Evolutionary conservation across 2,329 filamentous ascomycete genomes (phyloP).

Genomic region (Colletotrichum sojae): DNA sequence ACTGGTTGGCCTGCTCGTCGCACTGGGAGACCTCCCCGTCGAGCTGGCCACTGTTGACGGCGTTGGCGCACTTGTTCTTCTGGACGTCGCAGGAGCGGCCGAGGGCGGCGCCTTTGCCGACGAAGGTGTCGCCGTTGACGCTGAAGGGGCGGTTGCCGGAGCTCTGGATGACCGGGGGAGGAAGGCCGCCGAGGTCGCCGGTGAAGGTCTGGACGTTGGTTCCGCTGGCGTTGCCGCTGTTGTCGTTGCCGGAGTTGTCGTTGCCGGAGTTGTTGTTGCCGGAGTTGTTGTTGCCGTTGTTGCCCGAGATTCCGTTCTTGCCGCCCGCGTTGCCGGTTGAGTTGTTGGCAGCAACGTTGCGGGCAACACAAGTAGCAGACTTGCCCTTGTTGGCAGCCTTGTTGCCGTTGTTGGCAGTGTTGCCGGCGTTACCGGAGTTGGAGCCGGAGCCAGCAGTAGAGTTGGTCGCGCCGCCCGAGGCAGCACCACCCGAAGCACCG

Average conservation of each 20-base stretch:
- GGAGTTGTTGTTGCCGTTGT: conserved; percentile 28
- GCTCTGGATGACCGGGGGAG: conserved; percentile 56
- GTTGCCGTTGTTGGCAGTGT: not conserved
- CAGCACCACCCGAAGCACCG: conserved; percentile 27
- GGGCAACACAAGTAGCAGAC: conserved; percentile 13
- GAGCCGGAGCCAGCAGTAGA: not conserved
- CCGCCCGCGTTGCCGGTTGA: conserved; percentile 25
- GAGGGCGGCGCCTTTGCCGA: conserved; percentile 60
- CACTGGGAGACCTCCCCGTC: conserved; percentile 56
- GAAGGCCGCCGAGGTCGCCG: conserved; percentile 57
- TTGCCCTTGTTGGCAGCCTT: conserved; percentile 2
- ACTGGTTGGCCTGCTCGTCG: conserved; percentile 57
- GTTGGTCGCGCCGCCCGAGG: conserved; percentile 15
- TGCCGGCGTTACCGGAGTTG: not conserved
- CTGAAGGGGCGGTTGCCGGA: conserved; percentile 59
- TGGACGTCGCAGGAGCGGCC: conserved; percentile 65
- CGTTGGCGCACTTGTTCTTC: conserved; percentile 65
- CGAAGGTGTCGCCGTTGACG: conserved; percentile 70
- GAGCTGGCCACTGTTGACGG: conserved; percentile 60
- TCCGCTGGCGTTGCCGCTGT: conserved; percentile 42
- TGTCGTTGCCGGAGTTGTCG: conserved; percentile 34
- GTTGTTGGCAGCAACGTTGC: conserved; percentile 19
- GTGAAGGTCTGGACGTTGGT: conserved; percentile 63
- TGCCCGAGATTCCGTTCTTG: conserved; percentile 11
- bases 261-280: conserved; percentile 22